Evolutionary conservation across 176 grass and related monocot genomes (phyloP).

Genomic region (Melocanna baccifera): DNA sequence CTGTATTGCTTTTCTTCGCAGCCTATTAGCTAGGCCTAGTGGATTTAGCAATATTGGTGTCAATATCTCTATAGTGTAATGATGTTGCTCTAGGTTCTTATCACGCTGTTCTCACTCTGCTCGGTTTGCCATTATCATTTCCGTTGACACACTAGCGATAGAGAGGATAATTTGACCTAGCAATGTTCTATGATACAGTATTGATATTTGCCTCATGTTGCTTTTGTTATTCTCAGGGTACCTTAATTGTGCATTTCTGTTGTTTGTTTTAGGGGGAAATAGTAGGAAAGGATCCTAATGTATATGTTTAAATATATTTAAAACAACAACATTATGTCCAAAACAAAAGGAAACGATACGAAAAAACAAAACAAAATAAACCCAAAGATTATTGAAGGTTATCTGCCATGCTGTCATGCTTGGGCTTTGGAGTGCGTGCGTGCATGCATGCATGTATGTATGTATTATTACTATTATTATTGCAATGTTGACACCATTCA

Average conservation of each 20-base stretch:
- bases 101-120: slow-evolving; percentile 9
- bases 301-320: too few relatives aligned
- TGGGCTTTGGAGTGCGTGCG: too few relatives aligned
- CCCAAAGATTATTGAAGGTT: too few relatives aligned
- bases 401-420: too few relatives aligned
- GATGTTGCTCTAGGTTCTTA: slow-evolving; percentile 35
- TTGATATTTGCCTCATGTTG: slow-evolving; percentile 18
- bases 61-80: slow-evolving; percentile 40
- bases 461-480: neutral
- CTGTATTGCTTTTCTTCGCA: slow-evolving; percentile 15
- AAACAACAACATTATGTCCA: too few relatives aligned
- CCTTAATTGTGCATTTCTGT: neutral
- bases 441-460: too few relatives aligned
- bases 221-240: neutral
- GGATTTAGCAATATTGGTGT: slow-evolving; percentile 39
- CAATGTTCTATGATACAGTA: too few relatives aligned
- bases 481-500: neutral
- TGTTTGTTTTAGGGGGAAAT: too few relatives aligned
- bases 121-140: slow-evolving; percentile 29
- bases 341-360: too few relatives aligned
- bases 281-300: too few relatives aligned
- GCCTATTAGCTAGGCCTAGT: slow-evolving; percentile 47
- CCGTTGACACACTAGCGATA: slow-evolving; percentile 27
- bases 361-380: too few relatives aligned
- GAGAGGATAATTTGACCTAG: slow-evolving; percentile 42